Conservation (phyloP, 2,329 filamentous ascomycete genomes). For the Diaporthe batatas region DNA sequence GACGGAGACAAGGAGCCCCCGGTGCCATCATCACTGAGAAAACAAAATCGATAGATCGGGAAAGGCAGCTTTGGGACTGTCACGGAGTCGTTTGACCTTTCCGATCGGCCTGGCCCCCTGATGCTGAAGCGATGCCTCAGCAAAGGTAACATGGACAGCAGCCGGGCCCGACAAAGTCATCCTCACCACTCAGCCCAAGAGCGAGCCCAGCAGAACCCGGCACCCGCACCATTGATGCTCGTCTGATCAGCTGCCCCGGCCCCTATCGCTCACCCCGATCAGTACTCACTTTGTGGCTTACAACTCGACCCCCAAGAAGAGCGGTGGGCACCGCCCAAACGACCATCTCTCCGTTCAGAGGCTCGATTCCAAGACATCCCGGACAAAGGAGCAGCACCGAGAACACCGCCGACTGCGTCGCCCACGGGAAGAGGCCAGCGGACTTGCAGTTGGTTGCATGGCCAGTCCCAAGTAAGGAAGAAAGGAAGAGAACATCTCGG, state of each 20-base stretch:
- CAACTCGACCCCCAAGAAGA: slow-evolving; percentile 60
- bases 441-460: slow-evolving; percentile 56
- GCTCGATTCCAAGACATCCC: slow-evolving; percentile 63
- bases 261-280: slow-evolving; percentile 47
- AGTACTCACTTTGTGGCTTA: slow-evolving; percentile 58
- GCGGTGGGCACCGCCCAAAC: slow-evolving; percentile 65
- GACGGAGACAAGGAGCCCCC: slow-evolving; percentile 22
- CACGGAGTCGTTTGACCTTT: slow-evolving; percentile 46
- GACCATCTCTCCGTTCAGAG: slow-evolving; percentile 56
- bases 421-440: slow-evolving; percentile 51
- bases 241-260: slow-evolving; percentile 40
- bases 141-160: slow-evolving; percentile 43
- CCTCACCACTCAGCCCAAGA: slow-evolving; percentile 36
- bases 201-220: slow-evolving; percentile 37
- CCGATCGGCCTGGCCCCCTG: slow-evolving; percentile 42
- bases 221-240: slow-evolving; percentile 35
- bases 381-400: slow-evolving; percentile 64
- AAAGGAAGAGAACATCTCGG: slow-evolving; percentile 52
- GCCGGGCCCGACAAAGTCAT: slow-evolving; percentile 33
- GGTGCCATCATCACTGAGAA: slow-evolving; percentile 25
- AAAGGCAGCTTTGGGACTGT: slow-evolving; percentile 35
- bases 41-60: slow-evolving; percentile 35
- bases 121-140: slow-evolving; percentile 43
- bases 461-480: slow-evolving; percentile 55
- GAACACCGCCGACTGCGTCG: slow-evolving; percentile 50